These are phyloP conservation scores for Talaromyces albobiverticillius DNA, from an alignment of 2,329 filamentous ascomycete genomes.

Conservation along the genomic window DNA sequence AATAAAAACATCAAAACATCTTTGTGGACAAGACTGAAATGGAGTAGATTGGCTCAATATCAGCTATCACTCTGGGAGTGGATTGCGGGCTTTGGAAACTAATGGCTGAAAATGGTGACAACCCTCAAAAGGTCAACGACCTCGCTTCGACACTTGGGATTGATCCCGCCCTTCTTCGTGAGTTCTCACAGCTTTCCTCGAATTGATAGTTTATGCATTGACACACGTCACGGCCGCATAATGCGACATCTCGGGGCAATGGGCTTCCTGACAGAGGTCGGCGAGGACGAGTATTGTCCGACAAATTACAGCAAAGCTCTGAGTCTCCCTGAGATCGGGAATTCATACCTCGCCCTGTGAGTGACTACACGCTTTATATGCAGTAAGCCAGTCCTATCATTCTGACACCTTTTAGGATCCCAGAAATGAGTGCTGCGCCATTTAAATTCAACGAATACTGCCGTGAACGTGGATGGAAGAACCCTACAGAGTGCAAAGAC, in stretches of 20 bases:
- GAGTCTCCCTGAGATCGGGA: slow-evolving; percentile 21
- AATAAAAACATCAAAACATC: not conserved
- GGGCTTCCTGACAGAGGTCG: slow-evolving; percentile 32
- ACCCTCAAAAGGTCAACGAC: not conserved
- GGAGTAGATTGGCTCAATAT: not conserved
- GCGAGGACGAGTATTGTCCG: slow-evolving; percentile 30
- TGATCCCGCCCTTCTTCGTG: slow-evolving; percentile 1
- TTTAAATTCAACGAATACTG: not conserved
- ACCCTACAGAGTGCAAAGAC: not conserved
- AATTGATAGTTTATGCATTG: not conserved
- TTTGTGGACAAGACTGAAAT: not conserved
- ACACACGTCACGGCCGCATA: slow-evolving; percentile 22
- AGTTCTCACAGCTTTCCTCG: not conserved
- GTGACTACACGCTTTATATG: slow-evolving; percentile 18
- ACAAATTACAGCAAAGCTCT: slow-evolving; percentile 33
- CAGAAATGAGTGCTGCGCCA: not conserved
- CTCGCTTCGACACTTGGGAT: not conserved
- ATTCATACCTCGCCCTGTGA: slow-evolving; percentile 11
- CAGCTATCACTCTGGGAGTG: not conserved
- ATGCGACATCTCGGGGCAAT: slow-evolving; percentile 35
- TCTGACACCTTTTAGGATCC: not conserved
- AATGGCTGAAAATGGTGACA: not conserved
- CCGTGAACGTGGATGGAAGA: not conserved
- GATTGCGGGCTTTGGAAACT: not conserved
- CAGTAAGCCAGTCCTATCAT: slow-evolving; percentile 19